Evolutionary conservation across 1,284 basidiomycete genomes (phyloP), one percentile per base, ranked within the genome.

Genomic region (Stygiomarasmius scandens): DNA sequence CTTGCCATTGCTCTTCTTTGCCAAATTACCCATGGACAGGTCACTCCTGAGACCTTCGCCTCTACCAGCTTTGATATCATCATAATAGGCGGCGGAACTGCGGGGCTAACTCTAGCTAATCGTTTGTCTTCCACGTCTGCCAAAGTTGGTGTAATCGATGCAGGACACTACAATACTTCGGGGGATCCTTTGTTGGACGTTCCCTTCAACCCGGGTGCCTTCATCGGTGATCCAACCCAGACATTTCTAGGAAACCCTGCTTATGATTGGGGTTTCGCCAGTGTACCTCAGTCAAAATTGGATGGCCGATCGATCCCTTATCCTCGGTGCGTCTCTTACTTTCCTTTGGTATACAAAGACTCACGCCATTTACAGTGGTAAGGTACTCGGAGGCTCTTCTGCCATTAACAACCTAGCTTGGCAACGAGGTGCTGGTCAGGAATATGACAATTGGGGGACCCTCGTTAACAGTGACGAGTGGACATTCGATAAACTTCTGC

Each of bases 401-500:
- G 52, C 48, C 10, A 62, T 62, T 10, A 62, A 58, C 25, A 54
- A 54, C 10, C 51, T 62, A 55, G 61, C 61, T 1, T 62, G 51
- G 51, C 41, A 43, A 10, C 55, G 61, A 25, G 54, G 54, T 10
- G 58, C 58, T 9, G 3, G 23, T 36, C 45, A 52, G 16, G 61
- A 62, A 29, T 54, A 56, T 20, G 61, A 62, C 34, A 50, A 54
- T 54, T 16, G 22, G 57, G 14, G 8, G 14, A 8, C 19, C 34
- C 3, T 44, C 12, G 12, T 32, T 12, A 32, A 32, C 29, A 56
- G 61, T 0, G 61, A 61, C 47, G 61, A 55, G 24, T 63, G 61
- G 61, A 61, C 41, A 1, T 56, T 56, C 16, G 20, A 54, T 20
- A 57, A 58, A 45, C 47, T 63, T 12, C 59, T 61, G 44, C 54